These are phyloP conservation scores for Effrenium voratum DNA, from an alignment of 73 alveolate species.

Conservation along the genomic window DNA sequence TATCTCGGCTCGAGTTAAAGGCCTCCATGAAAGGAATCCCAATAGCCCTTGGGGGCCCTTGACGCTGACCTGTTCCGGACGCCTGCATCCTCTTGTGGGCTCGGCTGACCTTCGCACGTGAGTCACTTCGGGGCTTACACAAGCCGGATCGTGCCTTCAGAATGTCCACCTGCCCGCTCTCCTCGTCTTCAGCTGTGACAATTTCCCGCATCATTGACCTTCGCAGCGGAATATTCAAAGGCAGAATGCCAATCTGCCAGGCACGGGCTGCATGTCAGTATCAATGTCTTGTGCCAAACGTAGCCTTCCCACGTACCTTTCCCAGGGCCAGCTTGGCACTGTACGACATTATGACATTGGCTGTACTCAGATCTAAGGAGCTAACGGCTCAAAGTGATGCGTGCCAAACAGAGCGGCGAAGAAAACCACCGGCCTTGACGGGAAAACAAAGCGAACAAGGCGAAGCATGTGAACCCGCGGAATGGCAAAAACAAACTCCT, in stretches of 20 bases:
- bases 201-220: constrained; percentile 62
- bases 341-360: background rate
- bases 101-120: constrained; percentile 29
- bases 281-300: constrained; percentile 82
- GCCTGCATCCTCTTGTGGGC: constrained; percentile 91
- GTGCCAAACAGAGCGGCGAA: constrained; percentile 88
- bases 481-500: background rate
- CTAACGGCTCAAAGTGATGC: constrained; percentile 79
- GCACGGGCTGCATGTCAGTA: constrained; percentile 43
- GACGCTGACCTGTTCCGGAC: background rate
- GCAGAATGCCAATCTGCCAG: background rate
- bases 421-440: constrained; percentile 72
- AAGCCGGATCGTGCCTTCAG: constrained; percentile 9
- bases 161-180: constrained; percentile 56
- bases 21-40: no score
- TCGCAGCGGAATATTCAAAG: background rate
- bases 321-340: background rate
- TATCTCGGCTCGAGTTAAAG: no score
- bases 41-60: no score
- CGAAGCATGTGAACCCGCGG: background rate
- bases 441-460: background rate
- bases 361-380: background rate
- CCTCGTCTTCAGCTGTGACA: constrained; percentile 81
- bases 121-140: background rate
- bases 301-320: constrained; percentile 61